Evolutionary conservation across 768 basidiomycete genomes (phyloP).

Genomic region (Cystoderma amianthinum): DNA sequence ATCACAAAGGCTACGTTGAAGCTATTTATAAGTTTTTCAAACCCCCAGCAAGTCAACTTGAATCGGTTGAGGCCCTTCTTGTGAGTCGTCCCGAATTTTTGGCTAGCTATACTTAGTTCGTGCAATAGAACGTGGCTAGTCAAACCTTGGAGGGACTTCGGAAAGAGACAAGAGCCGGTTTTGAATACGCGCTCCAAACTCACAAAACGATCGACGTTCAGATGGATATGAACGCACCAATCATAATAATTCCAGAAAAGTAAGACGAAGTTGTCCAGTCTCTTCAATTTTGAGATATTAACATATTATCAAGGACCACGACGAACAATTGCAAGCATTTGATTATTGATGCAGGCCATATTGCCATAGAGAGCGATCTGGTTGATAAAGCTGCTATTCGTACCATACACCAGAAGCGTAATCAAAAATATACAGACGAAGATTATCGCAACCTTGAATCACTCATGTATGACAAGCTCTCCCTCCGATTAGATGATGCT

Average conservation of each 20-base stretch:
- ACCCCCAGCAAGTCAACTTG: constrained; percentile 89
- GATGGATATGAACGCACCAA: constrained; percentile 92
- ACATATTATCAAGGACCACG: constrained; percentile 49
- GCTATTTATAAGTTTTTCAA: constrained; percentile 88
- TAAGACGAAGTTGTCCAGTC: constrained; percentile 21
- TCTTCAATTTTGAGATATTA: background rate
- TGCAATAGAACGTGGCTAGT: constrained; percentile 74
- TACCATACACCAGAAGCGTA: constrained; percentile 75
- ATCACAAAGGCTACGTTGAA: constrained; percentile 91
- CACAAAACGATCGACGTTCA: constrained; percentile 97
- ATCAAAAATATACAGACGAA: constrained; percentile 77
- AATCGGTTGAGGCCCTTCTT: constrained; percentile 90
- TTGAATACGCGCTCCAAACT: constrained; percentile 88
- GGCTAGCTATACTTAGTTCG: background rate
- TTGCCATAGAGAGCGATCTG: constrained; percentile 86
- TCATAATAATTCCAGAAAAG: constrained; percentile 97
- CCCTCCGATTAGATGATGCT: constrained; percentile 76
- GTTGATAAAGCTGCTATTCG: constrained; percentile 78
- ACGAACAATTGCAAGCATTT: constrained; percentile 76
- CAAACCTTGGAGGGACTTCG: constrained; percentile 89
- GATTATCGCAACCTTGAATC: constrained; percentile 84
- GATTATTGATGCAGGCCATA: constrained; percentile 94
- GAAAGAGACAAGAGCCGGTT: constrained; percentile 88
- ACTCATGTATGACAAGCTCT: constrained; percentile 92
- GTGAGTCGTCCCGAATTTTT: constrained; percentile 32